Evolutionary conservation across 2,329 filamentous ascomycete species (phyloP), one percentile per base, ranked within the genome.

Genomic region (Xylariaceae sp.): DNA sequence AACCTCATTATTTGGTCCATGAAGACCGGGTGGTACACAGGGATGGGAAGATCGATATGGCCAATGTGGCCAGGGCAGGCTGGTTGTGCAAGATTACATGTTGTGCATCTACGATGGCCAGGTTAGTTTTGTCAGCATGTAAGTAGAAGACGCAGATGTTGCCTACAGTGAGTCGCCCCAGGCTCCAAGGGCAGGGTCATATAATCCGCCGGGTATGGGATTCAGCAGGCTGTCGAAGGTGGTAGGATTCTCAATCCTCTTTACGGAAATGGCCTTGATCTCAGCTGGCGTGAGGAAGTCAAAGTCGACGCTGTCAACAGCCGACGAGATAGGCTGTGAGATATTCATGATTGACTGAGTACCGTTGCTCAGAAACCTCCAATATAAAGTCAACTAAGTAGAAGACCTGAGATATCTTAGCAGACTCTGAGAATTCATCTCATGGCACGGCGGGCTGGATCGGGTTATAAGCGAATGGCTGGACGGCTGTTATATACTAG

Each of bases 1-100:
- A 99, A 80, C 44, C 90, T 88, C 61, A 96, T 84, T 50, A 93
- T 84, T 73, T 97, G 93, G 71, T 97, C 93, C 80, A 99, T 89
- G 70, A 97, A 98, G 1, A 92, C 89, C n/a, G 93, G 91, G 74
- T 99, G 93, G 73, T 98, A 99, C 50, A 97, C 90, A 45, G 90
- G 91, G 12, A 93, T 89, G 14, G 95, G 93, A 12, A 99, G 86
- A 67, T 97, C 91, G 72, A 99, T 96, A 71, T 99, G 95, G 50
- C 95, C 96, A 57, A 89, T 85, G 77, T 99, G 96, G 54, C 96
- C 96, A 6, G 93, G 91, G 72, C 96, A 99, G 66, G 85, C 85
- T 70, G 87, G 83, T 59, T 87, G 88, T 69, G 88, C 89, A 64
- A 96, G 82, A 65, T 93, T 91, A 77, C 95, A 99, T 73, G 95